Evolutionary conservation across 106 monocot genomes (phyloP), one percentile per base, ranked within the genome.

Genomic region (Phalaenopsis equestris): DNA sequence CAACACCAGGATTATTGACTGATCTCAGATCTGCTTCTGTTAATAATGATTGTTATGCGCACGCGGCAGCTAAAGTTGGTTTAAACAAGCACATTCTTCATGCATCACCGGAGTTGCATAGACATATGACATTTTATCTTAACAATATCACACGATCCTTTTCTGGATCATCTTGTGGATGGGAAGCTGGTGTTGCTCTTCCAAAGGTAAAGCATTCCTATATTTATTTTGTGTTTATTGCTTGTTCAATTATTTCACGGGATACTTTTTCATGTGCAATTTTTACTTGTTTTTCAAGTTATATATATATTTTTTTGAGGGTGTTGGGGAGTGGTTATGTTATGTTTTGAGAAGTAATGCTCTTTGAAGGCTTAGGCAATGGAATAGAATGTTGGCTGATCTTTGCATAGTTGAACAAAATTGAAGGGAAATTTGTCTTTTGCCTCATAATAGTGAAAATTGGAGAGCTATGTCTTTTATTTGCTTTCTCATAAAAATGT

Each of bases 1-100:
- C 80, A 4, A 84, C 86, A 24, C 92, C 92, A 64, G 92, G 88
- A 79, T 52, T 88, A 42, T 81, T 92, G 42, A 90, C 90, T 15
- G 90, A 86, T 77, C 87, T 90, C 68, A 76, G 90, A 58, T 92
- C 90, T 57, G 90, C 90, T 47, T 90, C 86, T 8, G 87, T 87
- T 24, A 92, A 90, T 73, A 92, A 92, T 72, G 86, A 84, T 78
- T 92, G 92, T 46, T 92, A 90, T 83, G 92, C 92, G 2, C 92
- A 92, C 81, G 90, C 87, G 55, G 87, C 92, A 10, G 86, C 80
- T 24, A 92, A 92, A 78, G 86, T 79, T 58, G 90, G 90, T 19
- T 79, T 92, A 57, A 86, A 88, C 84, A 92, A 86, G 56, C 90
- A 92, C 72, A 81, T 90, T 79, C 86, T 88, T 55, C 92, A 92